These are phyloP conservation scores for Ocimum tenuiflorum DNA, from an alignment of 257 asterid species.

Conservation along the genomic window DNA sequence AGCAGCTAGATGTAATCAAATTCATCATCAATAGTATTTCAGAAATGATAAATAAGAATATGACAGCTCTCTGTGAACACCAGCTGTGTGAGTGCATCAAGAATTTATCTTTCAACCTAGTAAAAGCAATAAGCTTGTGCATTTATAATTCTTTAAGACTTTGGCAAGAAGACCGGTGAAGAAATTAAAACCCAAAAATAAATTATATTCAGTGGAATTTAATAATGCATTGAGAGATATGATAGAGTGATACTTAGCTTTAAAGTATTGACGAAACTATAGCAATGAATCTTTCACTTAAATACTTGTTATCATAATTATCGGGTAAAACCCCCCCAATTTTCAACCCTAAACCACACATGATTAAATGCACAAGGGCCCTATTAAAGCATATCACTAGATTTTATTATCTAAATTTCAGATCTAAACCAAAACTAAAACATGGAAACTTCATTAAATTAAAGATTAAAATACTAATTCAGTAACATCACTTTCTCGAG, in stretches of 20 bases:
- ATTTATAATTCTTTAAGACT: neutral
- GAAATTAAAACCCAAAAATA: too few relatives aligned
- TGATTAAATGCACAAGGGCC: neutral
- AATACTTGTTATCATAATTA: slow-evolving; percentile 1
- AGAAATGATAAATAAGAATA: slow-evolving; percentile 10
- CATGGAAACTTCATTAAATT: neutral
- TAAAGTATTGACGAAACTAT: slow-evolving; percentile 17
- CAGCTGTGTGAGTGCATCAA: neutral
- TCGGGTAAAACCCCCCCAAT: neutral
- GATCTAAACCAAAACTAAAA: slow-evolving; percentile 21
- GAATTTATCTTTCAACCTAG: too few relatives aligned
- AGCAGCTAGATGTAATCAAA: slow-evolving; percentile 30
- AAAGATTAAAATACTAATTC: neutral
- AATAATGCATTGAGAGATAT: slow-evolving; percentile 6
- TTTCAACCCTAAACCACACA: neutral
- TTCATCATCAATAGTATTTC: slow-evolving; percentile 15
- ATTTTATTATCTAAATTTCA: slow-evolving; percentile 14
- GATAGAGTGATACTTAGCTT: slow-evolving; percentile 23
- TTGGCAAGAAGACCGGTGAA: slow-evolving; percentile 1
- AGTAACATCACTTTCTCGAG: slow-evolving; percentile 4
- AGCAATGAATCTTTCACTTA: slow-evolving; percentile 19
- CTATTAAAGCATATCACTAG: slow-evolving; percentile 5
- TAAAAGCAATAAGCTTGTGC: neutral
- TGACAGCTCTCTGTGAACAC: neutral
- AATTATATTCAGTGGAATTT: neutral